These are phyloP conservation scores for Avena atlantica DNA, from an alignment of 176 grass and related monocot species.

Conservation along the genomic window DNA sequence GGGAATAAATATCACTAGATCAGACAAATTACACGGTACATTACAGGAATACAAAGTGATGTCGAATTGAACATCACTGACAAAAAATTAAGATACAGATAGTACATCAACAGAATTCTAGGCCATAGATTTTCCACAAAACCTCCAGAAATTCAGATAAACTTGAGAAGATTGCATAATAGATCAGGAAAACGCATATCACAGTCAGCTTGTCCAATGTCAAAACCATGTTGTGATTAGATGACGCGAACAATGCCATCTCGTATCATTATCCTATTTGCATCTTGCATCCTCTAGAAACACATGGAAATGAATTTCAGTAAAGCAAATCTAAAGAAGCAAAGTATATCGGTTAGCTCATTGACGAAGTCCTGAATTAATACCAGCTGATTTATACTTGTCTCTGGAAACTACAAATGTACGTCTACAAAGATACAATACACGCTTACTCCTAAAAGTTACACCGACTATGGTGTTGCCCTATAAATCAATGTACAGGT, in stretches of 20 bases:
- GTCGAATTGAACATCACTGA: not conserved
- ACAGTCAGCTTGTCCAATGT: not conserved
- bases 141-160: not conserved
- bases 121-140: not conserved
- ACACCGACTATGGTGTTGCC: no score
- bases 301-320: conserved; percentile 25
- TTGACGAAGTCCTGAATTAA: not conserved
- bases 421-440: no score
- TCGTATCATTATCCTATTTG: conserved; percentile 91
- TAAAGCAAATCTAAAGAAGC: not conserved
- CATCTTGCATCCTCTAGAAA: conserved; percentile 87
- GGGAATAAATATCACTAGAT: conserved; percentile 25
- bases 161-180: not conserved
- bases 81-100: conserved; percentile 23
- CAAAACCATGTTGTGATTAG: conserved; percentile 34
- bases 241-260: conserved; percentile 81
- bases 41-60: conserved; percentile 4
- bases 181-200: not conserved
- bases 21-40: not conserved
- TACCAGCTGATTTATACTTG: not conserved
- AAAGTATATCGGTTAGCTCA: not conserved
- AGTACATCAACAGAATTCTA: not conserved
- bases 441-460: no score
- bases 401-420: no score
- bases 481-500: no score